Base-by-base conservation (phyloP, 2,329 filamentous ascomycete species). In the Aspergillus fischeri region DNA sequence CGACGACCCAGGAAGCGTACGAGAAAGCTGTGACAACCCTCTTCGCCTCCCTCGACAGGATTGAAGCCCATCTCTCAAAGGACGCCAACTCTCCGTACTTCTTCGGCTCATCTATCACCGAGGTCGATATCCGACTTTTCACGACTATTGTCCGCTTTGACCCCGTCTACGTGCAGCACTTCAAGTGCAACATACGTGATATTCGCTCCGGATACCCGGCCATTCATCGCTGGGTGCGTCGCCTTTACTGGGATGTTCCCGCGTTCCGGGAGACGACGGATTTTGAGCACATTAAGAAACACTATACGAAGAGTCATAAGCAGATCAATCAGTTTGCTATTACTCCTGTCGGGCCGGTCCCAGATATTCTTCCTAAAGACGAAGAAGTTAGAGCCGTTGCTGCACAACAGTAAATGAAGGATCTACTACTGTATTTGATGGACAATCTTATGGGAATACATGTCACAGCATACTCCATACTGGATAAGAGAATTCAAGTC, bases 221-320 rank as follows among this genome's bases (percentile, higher is more conserved):
- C 52, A 77, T 96, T 57, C 90, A 97, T 78, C 79, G 77, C 58
- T 97, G 92, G 92, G 75, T 96, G 77, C 82, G 90, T 55, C 83
- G 87, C 68, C 77, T 96, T 65, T 97, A 96, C 78, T 96, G 92
- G 92, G 87, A 88, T 64, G 73, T 86, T 25, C 80, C 86, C 0
- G 91, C 91, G 2, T 97, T 96, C 77, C 79, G 80, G 61, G 84
- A 89, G 52, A 94, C 92, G 60, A 96, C 92, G 24, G 84, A 97
- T 74, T 96, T 96, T 73, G 85, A 95, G 73, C 94, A 99, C 77
- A 97, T 97, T 79, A 97, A 96, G 84, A 88, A 83, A 48, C 85
- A 88, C 67, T 88, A 88, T 70, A 87, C 85, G 2, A 85, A 84
- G 77, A 85, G 82, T 62, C 85, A 87, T 72, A 77, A 72, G 63